Evolutionary conservation across 352 stramenopile species (phyloP).

Genomic region (Lagenidium sp.): DNA sequence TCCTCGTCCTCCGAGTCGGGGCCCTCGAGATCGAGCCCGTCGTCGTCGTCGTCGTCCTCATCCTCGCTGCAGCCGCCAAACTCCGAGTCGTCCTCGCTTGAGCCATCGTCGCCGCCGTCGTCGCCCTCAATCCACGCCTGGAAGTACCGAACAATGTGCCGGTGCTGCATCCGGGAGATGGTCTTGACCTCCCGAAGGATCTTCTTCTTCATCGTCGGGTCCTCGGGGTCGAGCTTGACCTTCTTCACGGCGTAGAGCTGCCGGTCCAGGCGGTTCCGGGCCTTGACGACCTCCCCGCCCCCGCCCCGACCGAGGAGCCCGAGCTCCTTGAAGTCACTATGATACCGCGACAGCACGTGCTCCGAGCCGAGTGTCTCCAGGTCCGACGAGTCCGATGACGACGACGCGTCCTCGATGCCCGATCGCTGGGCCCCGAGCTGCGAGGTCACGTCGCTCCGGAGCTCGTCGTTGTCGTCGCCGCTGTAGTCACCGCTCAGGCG

Average conservation of each 20-base stretch:
- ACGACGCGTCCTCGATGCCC: not conserved
- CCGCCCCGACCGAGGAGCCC: constrained; percentile 73
- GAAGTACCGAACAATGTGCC: constrained; percentile 95
- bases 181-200: constrained; percentile 94
- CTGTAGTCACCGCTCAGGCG: constrained; percentile 11
- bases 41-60: constrained; percentile 21
- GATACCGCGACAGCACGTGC: constrained; percentile 68
- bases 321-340: constrained; percentile 81
- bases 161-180: constrained; percentile 94
- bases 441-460: not conserved
- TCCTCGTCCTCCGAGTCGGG: constrained; percentile 25
- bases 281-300: constrained; percentile 79
- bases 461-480: not conserved
- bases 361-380: constrained; percentile 17
- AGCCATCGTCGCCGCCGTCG: constrained; percentile 21
- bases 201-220: constrained; percentile 93
- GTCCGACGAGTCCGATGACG: not conserved
- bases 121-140: constrained; percentile 85
- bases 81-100: constrained; percentile 25
- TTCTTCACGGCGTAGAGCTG: constrained; percentile 86
- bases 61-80: constrained; percentile 15
- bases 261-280: constrained; percentile 70
- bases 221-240: constrained; percentile 74
- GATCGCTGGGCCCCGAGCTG: not conserved
- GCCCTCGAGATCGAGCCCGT: constrained; percentile 1